A percentile compares a stretch with the other conserved stretches of the same genome.
These are phyloP conservation scores for Gastrolobium bilobum DNA, from an alignment of 306 rosid genomes.

Conservation along the genomic window DNA sequence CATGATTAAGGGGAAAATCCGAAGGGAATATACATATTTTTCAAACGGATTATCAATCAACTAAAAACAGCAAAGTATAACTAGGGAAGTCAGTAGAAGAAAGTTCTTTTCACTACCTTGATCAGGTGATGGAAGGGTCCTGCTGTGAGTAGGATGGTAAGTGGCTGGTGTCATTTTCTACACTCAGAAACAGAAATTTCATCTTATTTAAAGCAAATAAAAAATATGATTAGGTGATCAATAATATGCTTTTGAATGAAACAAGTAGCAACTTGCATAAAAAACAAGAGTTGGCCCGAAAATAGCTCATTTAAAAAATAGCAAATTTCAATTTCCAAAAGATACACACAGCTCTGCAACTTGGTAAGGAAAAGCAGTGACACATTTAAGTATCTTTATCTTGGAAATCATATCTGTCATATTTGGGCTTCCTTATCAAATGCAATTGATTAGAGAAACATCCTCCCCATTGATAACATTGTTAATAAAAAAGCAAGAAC, in stretches of 20 bases:
- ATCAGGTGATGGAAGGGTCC: constrained; percentile 88
- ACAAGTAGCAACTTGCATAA: constrained; percentile 5
- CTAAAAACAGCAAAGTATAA: constrained; percentile 20
- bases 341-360: constrained; percentile 7
- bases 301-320: constrained; percentile 5
- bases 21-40: constrained; percentile 16
- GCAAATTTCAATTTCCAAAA: constrained; percentile 18
- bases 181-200: constrained; percentile 41
- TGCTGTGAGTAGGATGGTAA: constrained; percentile 85
- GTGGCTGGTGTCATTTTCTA: constrained; percentile 81
- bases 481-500: constrained; percentile 24
- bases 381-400: constrained; percentile 17
- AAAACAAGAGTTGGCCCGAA: not conserved
- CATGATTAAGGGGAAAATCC: constrained; percentile 31
- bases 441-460: not conserved
- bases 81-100: constrained; percentile 18
- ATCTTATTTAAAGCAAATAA: constrained; percentile 28
- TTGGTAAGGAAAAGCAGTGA: not conserved
- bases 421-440: constrained; percentile 15
- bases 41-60: constrained; percentile 46
- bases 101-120: constrained; percentile 67
- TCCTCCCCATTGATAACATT: constrained; percentile 1
- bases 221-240: constrained; percentile 21
- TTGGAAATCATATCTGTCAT: constrained; percentile 20
- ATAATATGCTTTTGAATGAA: not conserved